A percentile compares a stretch with the other conserved stretches of the same genome.
Evolutionary conservation across 441 rosid genomes (phyloP).

Genomic region (Corymbia calophylla): DNA sequence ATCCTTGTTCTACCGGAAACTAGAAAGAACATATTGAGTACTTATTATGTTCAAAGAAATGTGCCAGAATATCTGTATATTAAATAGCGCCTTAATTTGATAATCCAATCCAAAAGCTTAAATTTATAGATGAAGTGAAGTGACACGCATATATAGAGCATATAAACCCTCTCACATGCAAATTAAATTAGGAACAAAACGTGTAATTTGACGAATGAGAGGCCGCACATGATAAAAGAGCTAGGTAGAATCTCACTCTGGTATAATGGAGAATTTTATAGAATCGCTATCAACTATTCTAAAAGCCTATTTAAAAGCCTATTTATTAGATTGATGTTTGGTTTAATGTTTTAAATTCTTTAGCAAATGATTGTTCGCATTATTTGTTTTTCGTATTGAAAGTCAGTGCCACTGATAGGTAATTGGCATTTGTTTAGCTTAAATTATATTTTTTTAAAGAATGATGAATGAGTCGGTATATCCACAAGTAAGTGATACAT

Average conservation of each 20-base stretch:
- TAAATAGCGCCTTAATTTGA: neutral
- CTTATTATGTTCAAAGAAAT: neutral
- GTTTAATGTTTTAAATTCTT: neutral
- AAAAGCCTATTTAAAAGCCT: neutral
- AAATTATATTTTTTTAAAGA: neutral
- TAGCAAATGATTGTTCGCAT: neutral
- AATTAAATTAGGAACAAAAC: neutral
- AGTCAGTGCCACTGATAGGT: neutral
- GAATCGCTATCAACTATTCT: neutral
- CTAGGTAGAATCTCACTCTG: neutral
- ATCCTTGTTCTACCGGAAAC: neutral
- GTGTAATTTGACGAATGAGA: neutral
- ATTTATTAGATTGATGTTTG: too few relatives aligned
- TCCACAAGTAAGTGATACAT: neutral
- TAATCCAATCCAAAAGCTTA: neutral
- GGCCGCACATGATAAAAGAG: accelerated
- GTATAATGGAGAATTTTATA: neutral
- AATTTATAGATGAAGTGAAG: neutral
- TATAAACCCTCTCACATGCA: neutral
- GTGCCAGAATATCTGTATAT: neutral
- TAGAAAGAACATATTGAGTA: neutral
- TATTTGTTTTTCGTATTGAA: neutral
- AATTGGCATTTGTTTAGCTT: neutral
- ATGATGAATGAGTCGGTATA: neutral
- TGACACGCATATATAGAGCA: neutral